A percentile compares a stretch with the other conserved stretches of the same genome.
These are phyloP conservation scores for Aspergillus tanneri DNA, from an alignment of 2,329 filamentous ascomycete genomes.

Conservation along the genomic window DNA sequence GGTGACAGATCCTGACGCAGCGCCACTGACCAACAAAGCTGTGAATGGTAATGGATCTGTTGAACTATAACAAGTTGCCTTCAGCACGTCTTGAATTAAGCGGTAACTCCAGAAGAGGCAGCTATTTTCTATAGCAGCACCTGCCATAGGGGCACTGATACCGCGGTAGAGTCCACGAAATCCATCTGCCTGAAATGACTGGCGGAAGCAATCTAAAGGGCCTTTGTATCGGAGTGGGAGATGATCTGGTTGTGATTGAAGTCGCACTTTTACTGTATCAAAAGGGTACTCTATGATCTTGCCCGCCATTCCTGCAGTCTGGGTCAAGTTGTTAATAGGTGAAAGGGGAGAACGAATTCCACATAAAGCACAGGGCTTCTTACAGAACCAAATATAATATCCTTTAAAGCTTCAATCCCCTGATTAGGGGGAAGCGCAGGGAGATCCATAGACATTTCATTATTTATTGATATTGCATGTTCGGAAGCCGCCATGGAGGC, in stretches of 20 bases:
- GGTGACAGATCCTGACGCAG: conserved; percentile 82
- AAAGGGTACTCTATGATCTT: conserved; percentile 99
- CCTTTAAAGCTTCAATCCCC: conserved; percentile 71
- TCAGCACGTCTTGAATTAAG: conserved; percentile 61
- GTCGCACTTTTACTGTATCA: conserved; percentile 94
- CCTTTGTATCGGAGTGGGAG: conserved; percentile 79
- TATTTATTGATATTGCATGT: conserved; percentile 37
- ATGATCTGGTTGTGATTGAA: conserved; percentile 90
- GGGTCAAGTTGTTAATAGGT: not conserved
- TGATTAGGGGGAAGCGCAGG: conserved; percentile 46
- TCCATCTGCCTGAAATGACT: conserved; percentile 79
- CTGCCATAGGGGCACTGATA: conserved; percentile 84
- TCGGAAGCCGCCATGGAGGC: conserved; percentile 39
- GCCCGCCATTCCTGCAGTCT: conserved; percentile 81
- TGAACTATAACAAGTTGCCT: conserved; percentile 60
- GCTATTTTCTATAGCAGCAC: conserved; percentile 88
- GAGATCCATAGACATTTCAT: conserved; percentile 44
- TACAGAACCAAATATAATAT: conserved; percentile 84
- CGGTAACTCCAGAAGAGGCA: conserved; percentile 91
- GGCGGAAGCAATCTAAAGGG: conserved; percentile 87
- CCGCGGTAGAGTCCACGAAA: conserved; percentile 81
- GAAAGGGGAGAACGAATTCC: not conserved
- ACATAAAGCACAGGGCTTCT: conserved; percentile 32
- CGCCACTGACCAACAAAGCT: conserved; percentile 76
- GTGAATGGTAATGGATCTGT: conserved; percentile 66